Evolutionary conservation across 2,329 filamentous ascomycete species (phyloP).

Genomic region (Botryotinia calthae): DNA sequence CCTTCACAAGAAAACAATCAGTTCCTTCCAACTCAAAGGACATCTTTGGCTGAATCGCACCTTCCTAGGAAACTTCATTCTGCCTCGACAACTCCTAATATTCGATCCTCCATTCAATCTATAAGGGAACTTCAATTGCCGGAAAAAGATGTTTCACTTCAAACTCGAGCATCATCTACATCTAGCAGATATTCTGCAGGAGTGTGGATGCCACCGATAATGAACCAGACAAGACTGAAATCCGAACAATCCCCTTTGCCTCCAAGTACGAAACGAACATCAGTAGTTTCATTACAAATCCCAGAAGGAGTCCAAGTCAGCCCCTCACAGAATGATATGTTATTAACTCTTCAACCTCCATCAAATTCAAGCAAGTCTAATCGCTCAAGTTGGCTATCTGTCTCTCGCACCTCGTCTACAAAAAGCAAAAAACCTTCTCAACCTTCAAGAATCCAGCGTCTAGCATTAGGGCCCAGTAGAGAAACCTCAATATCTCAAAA

Average conservation of each 20-base stretch:
- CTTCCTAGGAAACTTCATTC: background rate
- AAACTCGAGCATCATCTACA: background rate
- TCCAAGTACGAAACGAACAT: background rate
- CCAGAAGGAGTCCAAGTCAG: background rate
- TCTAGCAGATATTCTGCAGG: background rate
- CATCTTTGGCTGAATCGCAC: background rate
- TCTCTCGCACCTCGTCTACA: conserved; percentile 6
- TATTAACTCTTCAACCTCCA: background rate
- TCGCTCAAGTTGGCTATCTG: conserved; percentile 10
- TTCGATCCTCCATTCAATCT: conserved; percentile 4
- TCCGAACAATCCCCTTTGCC: background rate
- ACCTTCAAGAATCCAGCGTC: background rate
- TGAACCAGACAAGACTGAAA: background rate
- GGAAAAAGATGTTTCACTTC: background rate
- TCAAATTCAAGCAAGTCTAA: conserved; percentile 6
- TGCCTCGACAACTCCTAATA: background rate
- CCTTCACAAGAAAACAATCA: background rate
- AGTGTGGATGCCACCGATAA: background rate
- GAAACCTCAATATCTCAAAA: background rate
- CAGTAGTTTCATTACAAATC: conserved; percentile 13
- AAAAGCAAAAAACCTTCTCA: conserved; percentile 4
- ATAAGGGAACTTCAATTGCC: background rate
- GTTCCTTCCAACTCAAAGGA: background rate
- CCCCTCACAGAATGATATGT: background rate
- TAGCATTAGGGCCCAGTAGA: background rate